Evolutionary conservation across 2,329 filamentous ascomycete genomes (phyloP).

Genomic region (Aspergillus novofumigatus): DNA sequence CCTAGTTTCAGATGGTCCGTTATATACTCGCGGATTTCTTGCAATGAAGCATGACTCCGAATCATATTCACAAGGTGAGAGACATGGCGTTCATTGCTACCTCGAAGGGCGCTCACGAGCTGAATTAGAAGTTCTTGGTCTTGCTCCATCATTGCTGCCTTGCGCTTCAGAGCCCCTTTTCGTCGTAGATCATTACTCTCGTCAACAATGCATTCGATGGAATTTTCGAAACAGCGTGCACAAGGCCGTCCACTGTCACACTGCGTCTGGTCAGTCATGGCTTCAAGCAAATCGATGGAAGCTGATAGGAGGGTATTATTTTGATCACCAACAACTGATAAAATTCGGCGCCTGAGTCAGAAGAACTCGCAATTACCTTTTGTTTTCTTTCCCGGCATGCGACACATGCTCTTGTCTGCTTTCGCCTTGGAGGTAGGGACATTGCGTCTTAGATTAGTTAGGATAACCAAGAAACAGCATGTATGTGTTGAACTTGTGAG

Average conservation of each 20-base stretch:
- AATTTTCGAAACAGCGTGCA: not conserved
- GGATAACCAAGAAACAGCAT: not conserved
- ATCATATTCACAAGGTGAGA: conserved; percentile 8
- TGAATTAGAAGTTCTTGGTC: conserved; percentile 10
- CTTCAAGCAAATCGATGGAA: not conserved
- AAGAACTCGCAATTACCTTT: not conserved
- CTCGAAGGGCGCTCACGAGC: conserved; percentile 12
- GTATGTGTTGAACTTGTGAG: not conserved
- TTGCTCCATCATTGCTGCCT: conserved; percentile 11
- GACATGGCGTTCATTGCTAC: conserved; percentile 3
- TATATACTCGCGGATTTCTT: conserved; percentile 5
- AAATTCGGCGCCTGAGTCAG: not conserved
- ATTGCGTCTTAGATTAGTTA: not conserved
- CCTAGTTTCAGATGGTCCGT: not conserved
- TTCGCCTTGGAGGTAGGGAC: not conserved
- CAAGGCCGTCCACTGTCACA: not conserved
- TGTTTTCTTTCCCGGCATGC: not conserved
- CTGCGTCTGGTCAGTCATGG: not conserved
- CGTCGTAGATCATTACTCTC: conserved; percentile 12
- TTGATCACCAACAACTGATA: not conserved
- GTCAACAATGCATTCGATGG: conserved; percentile 7
- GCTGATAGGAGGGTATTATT: not conserved
- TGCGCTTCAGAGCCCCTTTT: conserved; percentile 7
- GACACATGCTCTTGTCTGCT: not conserved
- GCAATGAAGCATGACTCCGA: conserved; percentile 10